Evolutionary conservation across 2,329 filamentous ascomycete genomes (phyloP).

Genomic region (Alternaria brassicicola): DNA sequence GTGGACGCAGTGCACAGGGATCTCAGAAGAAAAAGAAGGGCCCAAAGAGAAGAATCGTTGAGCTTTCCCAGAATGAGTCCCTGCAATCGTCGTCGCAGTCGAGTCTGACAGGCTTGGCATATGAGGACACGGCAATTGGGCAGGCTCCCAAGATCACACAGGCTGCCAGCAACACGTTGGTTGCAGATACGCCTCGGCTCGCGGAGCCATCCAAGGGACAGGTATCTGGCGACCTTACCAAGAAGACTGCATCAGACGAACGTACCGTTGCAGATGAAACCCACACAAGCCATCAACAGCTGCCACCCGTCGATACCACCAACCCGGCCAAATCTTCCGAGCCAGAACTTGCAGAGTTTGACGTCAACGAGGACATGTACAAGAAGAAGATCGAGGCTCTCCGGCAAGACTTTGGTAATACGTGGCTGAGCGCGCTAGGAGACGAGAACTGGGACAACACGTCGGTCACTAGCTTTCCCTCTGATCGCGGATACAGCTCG

Average conservation of each 20-base stretch:
- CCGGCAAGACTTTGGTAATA: conserved; percentile 82
- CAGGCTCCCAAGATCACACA: conserved; percentile 27
- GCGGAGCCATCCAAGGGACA: conserved; percentile 34
- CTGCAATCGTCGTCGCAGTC: conserved; percentile 34
- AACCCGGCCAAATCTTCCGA: conserved; percentile 26
- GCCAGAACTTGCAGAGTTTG: conserved; percentile 59
- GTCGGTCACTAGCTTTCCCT: conserved; percentile 40
- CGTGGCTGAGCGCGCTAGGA: conserved; percentile 83
- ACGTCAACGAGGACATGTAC: conserved; percentile 76
- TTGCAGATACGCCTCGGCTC: conserved; percentile 33
- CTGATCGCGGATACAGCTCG: conserved; percentile 40
- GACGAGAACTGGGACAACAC: conserved; percentile 68
- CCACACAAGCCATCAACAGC: conserved; percentile 34
- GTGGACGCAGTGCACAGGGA: conserved; percentile 44
- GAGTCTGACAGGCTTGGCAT: conserved; percentile 39
- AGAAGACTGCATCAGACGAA: conserved; percentile 31
- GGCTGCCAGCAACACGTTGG: conserved; percentile 13
- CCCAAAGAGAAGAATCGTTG: conserved; percentile 63
- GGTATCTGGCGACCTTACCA: conserved; percentile 39
- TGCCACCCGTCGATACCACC: conserved; percentile 43
- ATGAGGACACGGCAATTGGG: conserved; percentile 27
- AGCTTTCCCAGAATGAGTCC: conserved; percentile 59
- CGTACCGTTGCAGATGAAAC: conserved; percentile 26
- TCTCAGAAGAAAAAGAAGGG: conserved; percentile 65
- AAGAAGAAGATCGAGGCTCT: conserved; percentile 86